Evolutionary conservation across 148 eudicot genomes (phyloP), one percentile per base, ranked within the genome.

Genomic region (Bassia scoparia): DNA sequence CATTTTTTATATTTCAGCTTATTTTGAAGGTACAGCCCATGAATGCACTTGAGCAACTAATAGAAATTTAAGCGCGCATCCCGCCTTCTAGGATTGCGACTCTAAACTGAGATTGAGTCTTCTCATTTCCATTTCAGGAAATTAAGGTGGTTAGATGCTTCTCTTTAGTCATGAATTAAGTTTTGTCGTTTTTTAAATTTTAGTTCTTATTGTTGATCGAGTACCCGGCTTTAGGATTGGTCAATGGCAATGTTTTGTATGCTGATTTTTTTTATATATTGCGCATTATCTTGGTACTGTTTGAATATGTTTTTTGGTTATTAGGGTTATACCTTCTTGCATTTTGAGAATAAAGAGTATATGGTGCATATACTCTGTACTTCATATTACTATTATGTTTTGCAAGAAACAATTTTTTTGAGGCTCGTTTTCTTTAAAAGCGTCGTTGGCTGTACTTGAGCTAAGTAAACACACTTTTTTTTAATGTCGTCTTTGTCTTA

Each of bases 31-130:
- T 46, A 29, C 43, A 83, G 80, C 48, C 73, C 73, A 96, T 96
- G 99, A 96, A 96, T 67, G 99, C 99, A 31, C 89, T 96, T 68
- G 96, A 46, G 99, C 99, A 64, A 95, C 99, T 65, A 95, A 92
- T 83, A 79, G 99, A 74, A 95, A 95, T 69, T 95, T 92, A 89
- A 80, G 87, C 87, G 80, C 18, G 99, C 99, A 26, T 76, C 97
- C 77, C 84, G 89, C 75, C 86, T 95, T 67, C 69, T 95, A 74
- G 96, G 97, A 29, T 74, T 95, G 81, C n/a, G 99, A 95, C 76
- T 83, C 92, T 2, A 95, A 95, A 86, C 90, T 95, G 29, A 92
- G 92, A 76, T 84, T 75, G 82, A 95, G 99, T 85, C 83, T 95
- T 71, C 94, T 95, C 62, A 92, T 95, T n/a, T 54, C 99, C 99